phyloP scores from a whole-genome alignment of 2,329 filamentous ascomycete genomes.

The Phaeosphaeriaceae sp. region DNA sequence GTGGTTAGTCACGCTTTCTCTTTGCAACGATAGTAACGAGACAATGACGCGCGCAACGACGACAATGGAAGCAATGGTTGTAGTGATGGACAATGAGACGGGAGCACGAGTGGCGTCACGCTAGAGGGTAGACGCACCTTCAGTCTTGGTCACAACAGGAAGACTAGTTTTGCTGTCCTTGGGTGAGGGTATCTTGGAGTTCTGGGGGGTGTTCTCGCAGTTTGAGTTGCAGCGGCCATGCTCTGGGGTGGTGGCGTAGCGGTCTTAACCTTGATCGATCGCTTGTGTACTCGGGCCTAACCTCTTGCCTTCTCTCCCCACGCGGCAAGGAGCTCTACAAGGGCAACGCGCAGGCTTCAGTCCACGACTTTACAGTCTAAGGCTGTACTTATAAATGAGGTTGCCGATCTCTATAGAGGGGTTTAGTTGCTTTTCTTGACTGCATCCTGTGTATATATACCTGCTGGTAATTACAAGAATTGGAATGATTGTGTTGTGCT shows the following conservation, averaged over 20 bases:
- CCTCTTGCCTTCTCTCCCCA: slow-evolving; percentile 29
- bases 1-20: slow-evolving; percentile 27
- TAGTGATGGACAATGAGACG: neutral
- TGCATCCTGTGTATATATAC: no score
- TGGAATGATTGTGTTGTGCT: no score
- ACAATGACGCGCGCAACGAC: slow-evolving; percentile 14
- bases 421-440: no score
- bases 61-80: no score
- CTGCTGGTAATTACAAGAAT: no score
- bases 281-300: slow-evolving; percentile 35
- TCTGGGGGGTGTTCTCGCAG: slow-evolving; percentile 42
- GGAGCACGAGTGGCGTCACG: slow-evolving; percentile 1
- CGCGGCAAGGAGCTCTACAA: slow-evolving; percentile 24
- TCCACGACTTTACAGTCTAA: no score
- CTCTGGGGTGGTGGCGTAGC: slow-evolving; percentile 46
- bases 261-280: slow-evolving; percentile 36
- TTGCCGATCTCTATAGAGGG: no score
- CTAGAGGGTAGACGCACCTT: slow-evolving; percentile 39
- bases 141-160: slow-evolving; percentile 37
- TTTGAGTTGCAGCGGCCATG: slow-evolving; percentile 46
- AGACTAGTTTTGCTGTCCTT: slow-evolving; percentile 46
- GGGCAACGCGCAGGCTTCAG: slow-evolving; percentile 16
- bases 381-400: no score
- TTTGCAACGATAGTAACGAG: slow-evolving; percentile 9
- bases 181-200: slow-evolving; percentile 48